Evolutionary conservation across 2,329 filamentous ascomycete genomes (phyloP).

Genomic region (Madurella mycetomatis): DNA sequence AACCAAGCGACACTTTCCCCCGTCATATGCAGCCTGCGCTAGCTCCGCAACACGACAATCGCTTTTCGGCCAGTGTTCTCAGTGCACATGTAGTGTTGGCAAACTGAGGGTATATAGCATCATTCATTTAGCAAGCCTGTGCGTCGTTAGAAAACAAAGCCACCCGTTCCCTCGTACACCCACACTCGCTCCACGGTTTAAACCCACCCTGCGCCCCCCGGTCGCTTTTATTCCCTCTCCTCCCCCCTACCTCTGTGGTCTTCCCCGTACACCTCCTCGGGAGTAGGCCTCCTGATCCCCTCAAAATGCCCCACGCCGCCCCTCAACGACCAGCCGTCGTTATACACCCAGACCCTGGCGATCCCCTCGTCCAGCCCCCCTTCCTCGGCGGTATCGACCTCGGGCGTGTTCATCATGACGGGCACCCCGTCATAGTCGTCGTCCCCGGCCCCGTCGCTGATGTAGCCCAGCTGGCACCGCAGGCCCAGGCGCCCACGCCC

Average conservation of each 20-base stretch:
- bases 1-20: too few species aligned
- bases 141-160: too few species aligned
- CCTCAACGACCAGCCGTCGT: slow-evolving; percentile 18
- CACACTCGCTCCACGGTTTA: too few species aligned
- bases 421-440: slow-evolving; percentile 16
- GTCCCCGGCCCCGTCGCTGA: slow-evolving; percentile 3
- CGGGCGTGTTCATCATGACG: slow-evolving; percentile 21
- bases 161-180: neutral
- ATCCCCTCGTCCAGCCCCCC: slow-evolving; percentile 14
- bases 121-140: too few species aligned
- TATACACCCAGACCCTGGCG: slow-evolving; percentile 23
- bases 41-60: too few species aligned
- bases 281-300: slow-evolving; percentile 14
- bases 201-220: too few species aligned
- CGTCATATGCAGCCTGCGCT: too few species aligned
- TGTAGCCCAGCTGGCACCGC: slow-evolving; percentile 21
- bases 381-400: slow-evolving; percentile 12
- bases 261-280: neutral
- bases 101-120: too few species aligned
- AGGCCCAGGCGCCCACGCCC: slow-evolving; percentile 6
- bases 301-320: slow-evolving; percentile 22
- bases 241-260: neutral
- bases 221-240: neutral
- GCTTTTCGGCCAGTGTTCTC: too few species aligned
- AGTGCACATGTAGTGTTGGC: too few species aligned